Conservation (phyloP, 1,284 basidiomycete species). For the Irpex sp. region DNA sequence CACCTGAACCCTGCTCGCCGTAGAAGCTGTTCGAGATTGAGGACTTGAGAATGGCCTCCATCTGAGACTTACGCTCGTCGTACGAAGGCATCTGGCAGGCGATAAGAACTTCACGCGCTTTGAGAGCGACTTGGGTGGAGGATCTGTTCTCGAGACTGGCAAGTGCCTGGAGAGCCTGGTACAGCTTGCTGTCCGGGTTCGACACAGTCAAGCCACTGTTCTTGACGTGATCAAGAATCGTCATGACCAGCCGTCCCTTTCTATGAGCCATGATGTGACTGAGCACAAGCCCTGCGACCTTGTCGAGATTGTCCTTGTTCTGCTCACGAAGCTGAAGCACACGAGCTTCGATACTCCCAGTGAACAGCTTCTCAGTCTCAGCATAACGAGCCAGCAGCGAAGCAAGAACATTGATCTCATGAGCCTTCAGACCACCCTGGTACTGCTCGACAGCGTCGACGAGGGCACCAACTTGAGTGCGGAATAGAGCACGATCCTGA, state of each 20-base stretch:
- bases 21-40: slow-evolving; percentile 88
- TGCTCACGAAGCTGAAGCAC: slow-evolving; percentile 90
- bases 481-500: slow-evolving; percentile 78
- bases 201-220: slow-evolving; percentile 70
- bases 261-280: slow-evolving; percentile 95
- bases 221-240: slow-evolving; percentile 88
- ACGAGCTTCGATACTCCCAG: slow-evolving; percentile 89
- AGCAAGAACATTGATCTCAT: slow-evolving; percentile 80
- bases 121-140: slow-evolving; percentile 86
- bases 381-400: slow-evolving; percentile 73
- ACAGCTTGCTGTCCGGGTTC: slow-evolving; percentile 65
- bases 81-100: slow-evolving; percentile 95
- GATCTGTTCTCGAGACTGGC: slow-evolving; percentile 87
- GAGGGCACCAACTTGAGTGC: slow-evolving; percentile 69
- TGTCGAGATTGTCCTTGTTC: slow-evolving; percentile 89
- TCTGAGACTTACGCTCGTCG: slow-evolving; percentile 90
- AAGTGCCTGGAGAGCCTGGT: slow-evolving; percentile 73
- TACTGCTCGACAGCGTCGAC: slow-evolving; percentile 83
- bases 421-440: slow-evolving; percentile 79
- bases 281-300: slow-evolving; percentile 83
- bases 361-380: slow-evolving; percentile 89
- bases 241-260: slow-evolving; percentile 87
- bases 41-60: slow-evolving; percentile 90
- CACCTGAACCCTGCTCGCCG: slow-evolving; percentile 74
- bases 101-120: slow-evolving; percentile 97